These are phyloP conservation scores for Tuber microsphaerosporum DNA, from an alignment of 495 filamentous ascomycete species.

Conservation along the genomic window DNA sequence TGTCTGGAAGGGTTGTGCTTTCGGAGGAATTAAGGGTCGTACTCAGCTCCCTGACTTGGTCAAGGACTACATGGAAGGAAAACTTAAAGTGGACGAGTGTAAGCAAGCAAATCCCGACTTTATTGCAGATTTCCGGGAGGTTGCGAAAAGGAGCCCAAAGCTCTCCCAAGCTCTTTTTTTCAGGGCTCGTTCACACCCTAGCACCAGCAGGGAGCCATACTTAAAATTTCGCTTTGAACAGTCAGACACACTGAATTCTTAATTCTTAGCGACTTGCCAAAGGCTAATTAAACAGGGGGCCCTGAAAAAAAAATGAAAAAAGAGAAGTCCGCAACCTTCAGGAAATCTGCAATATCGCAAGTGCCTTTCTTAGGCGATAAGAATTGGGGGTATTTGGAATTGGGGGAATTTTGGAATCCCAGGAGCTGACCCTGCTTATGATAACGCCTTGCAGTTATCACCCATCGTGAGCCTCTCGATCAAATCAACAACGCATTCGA, in stretches of 20 bases:
- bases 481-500: constrained; percentile 86
- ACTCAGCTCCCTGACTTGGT: constrained; percentile 84
- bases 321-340: not conserved
- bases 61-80: constrained; percentile 77
- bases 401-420: not conserved
- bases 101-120: constrained; percentile 7
- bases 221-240: too few relatives aligned
- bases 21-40: constrained; percentile 96
- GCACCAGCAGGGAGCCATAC: too few relatives aligned
- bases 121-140: not conserved
- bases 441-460: constrained; percentile 58
- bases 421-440: constrained; percentile 11
- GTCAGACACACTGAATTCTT: too few relatives aligned
- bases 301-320: not conserved
- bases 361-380: not conserved
- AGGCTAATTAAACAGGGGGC: too few relatives aligned
- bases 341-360: not conserved
- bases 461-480: constrained; percentile 72
- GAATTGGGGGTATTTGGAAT: not conserved
- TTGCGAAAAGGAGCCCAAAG: not conserved
- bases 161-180: too few relatives aligned
- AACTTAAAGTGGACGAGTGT: constrained; percentile 94
- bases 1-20: constrained; percentile 95
- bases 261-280: too few relatives aligned
- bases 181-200: too few relatives aligned